A percentile compares a stretch with the other conserved stretches of the same genome.
Evolutionary conservation across 495 filamentous ascomycete genomes (phyloP).

Genomic region (Stereocaulon alpinum): DNA sequence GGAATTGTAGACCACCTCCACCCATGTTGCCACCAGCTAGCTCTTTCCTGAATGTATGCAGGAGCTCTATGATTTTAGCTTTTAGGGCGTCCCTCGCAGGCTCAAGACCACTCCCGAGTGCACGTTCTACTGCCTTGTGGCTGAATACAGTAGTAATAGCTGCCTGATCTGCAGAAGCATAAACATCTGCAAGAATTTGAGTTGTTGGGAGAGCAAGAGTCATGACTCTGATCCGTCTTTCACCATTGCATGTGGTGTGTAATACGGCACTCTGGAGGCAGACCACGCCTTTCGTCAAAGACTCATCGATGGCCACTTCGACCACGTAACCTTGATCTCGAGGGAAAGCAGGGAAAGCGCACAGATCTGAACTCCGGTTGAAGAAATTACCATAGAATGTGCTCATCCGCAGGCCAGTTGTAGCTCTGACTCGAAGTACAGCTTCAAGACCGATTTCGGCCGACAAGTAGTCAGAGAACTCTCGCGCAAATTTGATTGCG

Average conservation of each 20-base stretch:
- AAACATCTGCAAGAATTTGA: conserved; percentile 77
- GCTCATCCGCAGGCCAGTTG: conserved; percentile 90
- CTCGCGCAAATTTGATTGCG: conserved; percentile 91
- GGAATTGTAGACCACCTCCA: conserved; percentile 84
- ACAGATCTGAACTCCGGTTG: conserved; percentile 92
- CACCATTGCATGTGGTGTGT: conserved; percentile 96
- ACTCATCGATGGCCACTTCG: conserved; percentile 96
- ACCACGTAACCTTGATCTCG: conserved; percentile 98
- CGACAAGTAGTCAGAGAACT: conserved; percentile 93
- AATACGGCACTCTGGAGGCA: conserved; percentile 95
- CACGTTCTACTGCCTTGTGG: conserved; percentile 93
- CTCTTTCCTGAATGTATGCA: conserved; percentile 94
- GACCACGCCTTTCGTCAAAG: conserved; percentile 80
- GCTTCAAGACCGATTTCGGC: conserved; percentile 94
- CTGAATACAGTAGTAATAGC: conserved; percentile 91
- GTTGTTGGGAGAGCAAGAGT: conserved; percentile 90
- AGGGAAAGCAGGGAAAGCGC: conserved; percentile 95
- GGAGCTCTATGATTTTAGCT: conserved; percentile 80
- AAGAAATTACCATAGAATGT: conserved; percentile 99
- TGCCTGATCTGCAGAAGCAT: conserved; percentile 87
- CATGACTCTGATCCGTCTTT: conserved; percentile 87
- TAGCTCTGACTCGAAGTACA: conserved; percentile 88
- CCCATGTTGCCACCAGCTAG: conserved; percentile 92
- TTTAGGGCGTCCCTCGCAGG: conserved; percentile 83
- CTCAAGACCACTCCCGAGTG: conserved; percentile 76